Percentiles rank a stretch among this genome's conserved stretches.
Conservation (phyloP, 2,329 filamentous ascomycete genomes). For the Claviceps citrina region DNA sequence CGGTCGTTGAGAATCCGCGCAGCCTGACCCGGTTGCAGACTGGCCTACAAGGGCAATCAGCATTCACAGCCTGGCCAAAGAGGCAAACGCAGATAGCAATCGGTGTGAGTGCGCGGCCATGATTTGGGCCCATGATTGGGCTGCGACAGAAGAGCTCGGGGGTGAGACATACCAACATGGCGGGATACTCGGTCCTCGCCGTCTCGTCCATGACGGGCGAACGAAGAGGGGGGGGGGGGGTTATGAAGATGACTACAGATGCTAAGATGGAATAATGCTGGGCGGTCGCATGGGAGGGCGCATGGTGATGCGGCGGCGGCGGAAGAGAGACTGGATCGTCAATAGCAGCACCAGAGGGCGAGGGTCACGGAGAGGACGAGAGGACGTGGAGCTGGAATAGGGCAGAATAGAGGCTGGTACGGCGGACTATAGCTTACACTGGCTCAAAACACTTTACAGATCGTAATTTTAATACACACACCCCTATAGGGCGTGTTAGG, state of each 20-base stretch:
- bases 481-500: no score
- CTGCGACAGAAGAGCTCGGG: slow-evolving; percentile 4
- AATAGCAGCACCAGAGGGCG: slow-evolving; percentile 7
- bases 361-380: slow-evolving; percentile 2
- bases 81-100: background rate
- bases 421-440: no score
- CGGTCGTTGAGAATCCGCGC: slow-evolving; percentile 72
- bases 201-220: slow-evolving; percentile 53
- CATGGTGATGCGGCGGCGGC: slow-evolving; percentile 8
- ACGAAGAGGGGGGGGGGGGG: no score
- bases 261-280: slow-evolving; percentile 17
- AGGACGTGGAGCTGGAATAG: slow-evolving; percentile 1
- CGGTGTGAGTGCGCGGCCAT: background rate
- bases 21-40: slow-evolving; percentile 68
- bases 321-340: slow-evolving; percentile 5
- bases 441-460: no score
- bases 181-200: slow-evolving; percentile 80
- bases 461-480: no score
- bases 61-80: background rate
- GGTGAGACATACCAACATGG: slow-evolving; percentile 67
- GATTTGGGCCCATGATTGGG: background rate
- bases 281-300: slow-evolving; percentile 7
- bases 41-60: slow-evolving; percentile 39
- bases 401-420: background rate
- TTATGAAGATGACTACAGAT: background rate